Conservation (phyloP, 176 grass and related monocot species). For the Juncus effusus region DNA sequence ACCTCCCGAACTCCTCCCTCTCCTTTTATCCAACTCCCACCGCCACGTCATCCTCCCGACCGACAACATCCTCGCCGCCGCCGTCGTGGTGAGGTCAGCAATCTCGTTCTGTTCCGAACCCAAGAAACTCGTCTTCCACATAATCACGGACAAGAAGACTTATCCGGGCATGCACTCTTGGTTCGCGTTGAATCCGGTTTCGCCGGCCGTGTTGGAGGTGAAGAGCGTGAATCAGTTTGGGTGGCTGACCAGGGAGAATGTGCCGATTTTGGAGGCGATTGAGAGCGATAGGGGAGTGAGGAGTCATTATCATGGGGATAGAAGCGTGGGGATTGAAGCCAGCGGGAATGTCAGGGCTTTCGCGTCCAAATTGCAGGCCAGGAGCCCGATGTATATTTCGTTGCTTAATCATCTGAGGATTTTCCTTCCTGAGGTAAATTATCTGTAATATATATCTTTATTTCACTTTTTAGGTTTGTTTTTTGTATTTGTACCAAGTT, state of each 20-base stretch:
- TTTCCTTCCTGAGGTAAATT: conserved; percentile 81
- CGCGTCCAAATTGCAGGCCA: conserved; percentile 89
- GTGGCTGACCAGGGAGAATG: conserved; percentile 95
- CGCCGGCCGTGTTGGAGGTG: conserved; percentile 82
- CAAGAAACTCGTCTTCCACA: conserved; percentile 78
- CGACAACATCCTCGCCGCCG: conserved; percentile 89
- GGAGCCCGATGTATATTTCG: conserved; percentile 91
- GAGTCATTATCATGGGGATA: conserved; percentile 89
- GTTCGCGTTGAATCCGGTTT: conserved; percentile 90
- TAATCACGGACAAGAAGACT: conserved; percentile 95
- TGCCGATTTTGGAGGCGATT: conserved; percentile 86
- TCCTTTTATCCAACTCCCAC: conserved; percentile 81
- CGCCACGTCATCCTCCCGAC: conserved; percentile 84
- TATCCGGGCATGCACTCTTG: conserved; percentile 97
- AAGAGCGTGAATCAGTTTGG: conserved; percentile 95
- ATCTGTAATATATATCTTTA: too few species aligned
- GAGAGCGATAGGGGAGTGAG: conserved; percentile 71
- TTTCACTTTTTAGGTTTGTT: too few species aligned
- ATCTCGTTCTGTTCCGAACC: conserved; percentile 53
- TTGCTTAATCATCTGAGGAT: conserved; percentile 94
- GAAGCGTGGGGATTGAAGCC: conserved; percentile 43
- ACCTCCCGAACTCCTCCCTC: conserved; percentile 79
- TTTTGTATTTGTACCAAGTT: too few species aligned
- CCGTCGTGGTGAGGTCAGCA: conserved; percentile 81
- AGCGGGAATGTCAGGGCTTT: conserved; percentile 65